Conservation (phyloP, 2,329 filamentous ascomycete genomes). For the Xylariaceae sp. region DNA sequence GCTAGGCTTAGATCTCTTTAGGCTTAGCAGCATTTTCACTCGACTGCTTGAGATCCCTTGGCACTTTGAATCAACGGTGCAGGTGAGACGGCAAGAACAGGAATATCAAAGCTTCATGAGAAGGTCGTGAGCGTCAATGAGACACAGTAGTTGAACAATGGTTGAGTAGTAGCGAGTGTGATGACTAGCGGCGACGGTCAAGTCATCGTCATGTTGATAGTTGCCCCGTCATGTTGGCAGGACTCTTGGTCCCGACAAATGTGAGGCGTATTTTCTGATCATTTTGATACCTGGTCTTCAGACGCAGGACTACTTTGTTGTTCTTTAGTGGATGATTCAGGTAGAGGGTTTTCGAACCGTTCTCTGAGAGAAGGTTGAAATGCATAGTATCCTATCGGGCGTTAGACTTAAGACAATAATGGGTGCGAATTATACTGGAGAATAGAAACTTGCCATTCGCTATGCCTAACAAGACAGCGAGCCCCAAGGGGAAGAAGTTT, state of each 20-base stretch:
- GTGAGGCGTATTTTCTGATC: background rate
- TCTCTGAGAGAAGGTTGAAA: constrained; percentile 24
- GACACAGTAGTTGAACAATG: background rate
- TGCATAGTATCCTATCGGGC: constrained; percentile 23
- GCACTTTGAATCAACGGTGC: background rate
- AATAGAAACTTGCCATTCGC: constrained; percentile 29
- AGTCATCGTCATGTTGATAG: background rate
- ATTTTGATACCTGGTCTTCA: constrained; percentile 7
- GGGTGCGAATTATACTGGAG: background rate
- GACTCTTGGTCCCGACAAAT: background rate
- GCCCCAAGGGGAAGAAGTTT: constrained; percentile 24
- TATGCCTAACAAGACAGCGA: constrained; percentile 32
- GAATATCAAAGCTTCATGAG: too few species aligned
- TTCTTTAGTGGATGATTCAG: background rate
- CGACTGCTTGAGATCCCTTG: background rate
- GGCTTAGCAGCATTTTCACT: background rate
- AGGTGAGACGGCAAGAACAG: background rate
- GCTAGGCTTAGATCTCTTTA: background rate
- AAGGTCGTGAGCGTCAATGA: background rate
- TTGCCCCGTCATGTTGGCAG: background rate
- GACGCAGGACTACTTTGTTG: constrained; percentile 7
- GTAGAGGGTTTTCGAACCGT: constrained; percentile 11
- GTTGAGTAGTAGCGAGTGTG: background rate
- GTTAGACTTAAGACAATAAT: constrained; percentile 1
- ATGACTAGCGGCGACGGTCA: background rate